Evolutionary conservation across 768 basidiomycete genomes (phyloP).

Genomic region (Boletus vermiculosoides): DNA sequence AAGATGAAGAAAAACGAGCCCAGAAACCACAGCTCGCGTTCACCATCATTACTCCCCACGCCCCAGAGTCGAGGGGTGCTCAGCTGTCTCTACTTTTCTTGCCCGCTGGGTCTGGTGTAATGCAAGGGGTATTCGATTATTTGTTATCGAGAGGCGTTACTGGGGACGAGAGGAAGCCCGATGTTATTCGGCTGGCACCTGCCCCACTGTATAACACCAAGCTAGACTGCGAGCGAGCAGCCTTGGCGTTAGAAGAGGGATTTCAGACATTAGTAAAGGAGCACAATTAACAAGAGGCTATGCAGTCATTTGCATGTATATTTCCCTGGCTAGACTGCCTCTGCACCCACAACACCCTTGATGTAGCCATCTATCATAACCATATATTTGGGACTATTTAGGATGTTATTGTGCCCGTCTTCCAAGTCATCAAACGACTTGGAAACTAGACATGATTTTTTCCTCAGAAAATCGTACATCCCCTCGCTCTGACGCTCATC

Average conservation of each 20-base stretch:
- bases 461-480: slow-evolving; percentile 56
- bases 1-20: slow-evolving; percentile 16
- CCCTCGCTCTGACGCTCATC: slow-evolving; percentile 58
- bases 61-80: slow-evolving; percentile 68
- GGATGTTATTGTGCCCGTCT: slow-evolving; percentile 55
- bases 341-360: slow-evolving; percentile 4
- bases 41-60: slow-evolving; percentile 88
- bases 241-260: slow-evolving; percentile 58
- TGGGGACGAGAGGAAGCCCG: slow-evolving; percentile 89
- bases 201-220: slow-evolving; percentile 84
- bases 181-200: slow-evolving; percentile 89
- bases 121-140: slow-evolving; percentile 65
- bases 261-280: slow-evolving; percentile 35
- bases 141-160: slow-evolving; percentile 74
- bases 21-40: slow-evolving; percentile 47
- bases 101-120: slow-evolving; percentile 52
- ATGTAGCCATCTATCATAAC: slow-evolving; percentile 47
- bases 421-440: slow-evolving; percentile 41
- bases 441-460: slow-evolving; percentile 27
- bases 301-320: slow-evolving; percentile 2
- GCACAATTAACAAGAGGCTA: slow-evolving; percentile 7
- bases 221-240: slow-evolving; percentile 73
- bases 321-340: slow-evolving; percentile 1
- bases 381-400: slow-evolving; percentile 43
- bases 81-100: slow-evolving; percentile 87